phyloP scores from a whole-genome alignment of 176 grass and related monocot species.

The Eragrostis nindensis region DNA sequence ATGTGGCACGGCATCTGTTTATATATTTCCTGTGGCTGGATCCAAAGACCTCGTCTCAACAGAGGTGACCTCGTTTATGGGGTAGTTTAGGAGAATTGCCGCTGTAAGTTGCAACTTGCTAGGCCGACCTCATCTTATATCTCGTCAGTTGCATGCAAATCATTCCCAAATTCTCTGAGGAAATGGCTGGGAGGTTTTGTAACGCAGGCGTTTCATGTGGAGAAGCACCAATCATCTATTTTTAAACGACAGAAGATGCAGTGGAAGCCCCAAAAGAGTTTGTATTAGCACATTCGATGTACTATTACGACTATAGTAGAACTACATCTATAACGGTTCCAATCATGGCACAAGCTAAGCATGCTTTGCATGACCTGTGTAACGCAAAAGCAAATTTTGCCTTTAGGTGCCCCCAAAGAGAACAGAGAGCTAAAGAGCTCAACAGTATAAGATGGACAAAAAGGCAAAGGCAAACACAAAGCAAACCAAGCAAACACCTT shows the following conservation, averaged over 20 bases:
- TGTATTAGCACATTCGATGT: neutral
- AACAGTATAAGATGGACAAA: conserved; percentile 38
- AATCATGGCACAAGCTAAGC: neutral
- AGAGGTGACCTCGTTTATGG: conserved; percentile 26
- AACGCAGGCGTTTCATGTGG: neutral
- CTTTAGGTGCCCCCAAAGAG: conserved; percentile 17
- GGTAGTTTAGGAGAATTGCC: neutral
- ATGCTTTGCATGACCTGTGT: neutral
- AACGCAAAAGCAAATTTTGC: neutral
- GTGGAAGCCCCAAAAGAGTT: neutral
- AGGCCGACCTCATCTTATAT: neutral
- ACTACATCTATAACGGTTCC: neutral
- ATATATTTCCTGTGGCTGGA: conserved; percentile 18
- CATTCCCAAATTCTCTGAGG: neutral
- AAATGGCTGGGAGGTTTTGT: neutral
- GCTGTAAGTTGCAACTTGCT: neutral
- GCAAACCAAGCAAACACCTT: conserved; percentile 29
- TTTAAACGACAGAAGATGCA: too few species aligned
- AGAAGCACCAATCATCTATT: neutral
- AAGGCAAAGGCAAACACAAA: conserved; percentile 43
- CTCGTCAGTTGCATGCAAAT: neutral
- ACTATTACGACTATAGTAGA: neutral
- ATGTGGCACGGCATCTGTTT: conserved; percentile 46
- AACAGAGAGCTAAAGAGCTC: conserved; percentile 24
- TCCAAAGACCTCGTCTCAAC: conserved; percentile 43